Evolutionary conservation across 176 grass and related monocot genomes (phyloP), one percentile per base, ranked within the genome.

Genomic region (Panicum miliaceum): DNA sequence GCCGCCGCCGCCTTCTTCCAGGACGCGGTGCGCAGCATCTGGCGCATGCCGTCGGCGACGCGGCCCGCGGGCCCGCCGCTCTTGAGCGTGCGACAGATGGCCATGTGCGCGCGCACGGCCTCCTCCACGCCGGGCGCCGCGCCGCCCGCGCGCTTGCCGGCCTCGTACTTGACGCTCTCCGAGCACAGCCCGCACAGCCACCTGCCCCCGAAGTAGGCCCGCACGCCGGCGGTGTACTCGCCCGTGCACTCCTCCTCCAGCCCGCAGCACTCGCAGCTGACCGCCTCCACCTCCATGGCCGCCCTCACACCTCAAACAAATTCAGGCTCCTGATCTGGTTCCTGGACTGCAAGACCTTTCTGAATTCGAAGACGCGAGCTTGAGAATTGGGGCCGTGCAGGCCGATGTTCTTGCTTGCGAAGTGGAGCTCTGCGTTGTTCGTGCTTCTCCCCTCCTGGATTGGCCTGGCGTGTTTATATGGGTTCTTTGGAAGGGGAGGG

Each of bases 161-260:
- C 88, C 87, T 95, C 92, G 52, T 98, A 92, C 61, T 87, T 89
- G 42, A 98, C 93, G 1, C 89, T 86, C 84, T 98, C 93, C 38
- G 86, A 88, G 77, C 96, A 95, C 7, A 98, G 89, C 4, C 96
- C 96, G 64, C 93, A 95, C 25, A 98, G 84, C 96, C 91, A 98
- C 83, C 84, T 66, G 2, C 96, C 95, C 0, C 82, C 79, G 70
- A 91, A 95, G 75, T 81, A 79, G 8, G 50, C 88, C 64, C 86
- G 75, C 56, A 95, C 92, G 20, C 77, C 71, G 68, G 53, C 51
- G 40, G 92, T 70, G 80, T 98, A 98, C 50, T 91, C 92, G 23
- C 71, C 84, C 6, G 96, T 93, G 85, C 93, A 98, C 75, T 98
- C 95, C 86, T 98, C 95, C 75, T 76, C 64, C 60, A 98, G 56